These are phyloP conservation scores for Trichosporon faecale DNA, from an alignment of 1,284 basidiomycete genomes.

Conservation along the genomic window DNA sequence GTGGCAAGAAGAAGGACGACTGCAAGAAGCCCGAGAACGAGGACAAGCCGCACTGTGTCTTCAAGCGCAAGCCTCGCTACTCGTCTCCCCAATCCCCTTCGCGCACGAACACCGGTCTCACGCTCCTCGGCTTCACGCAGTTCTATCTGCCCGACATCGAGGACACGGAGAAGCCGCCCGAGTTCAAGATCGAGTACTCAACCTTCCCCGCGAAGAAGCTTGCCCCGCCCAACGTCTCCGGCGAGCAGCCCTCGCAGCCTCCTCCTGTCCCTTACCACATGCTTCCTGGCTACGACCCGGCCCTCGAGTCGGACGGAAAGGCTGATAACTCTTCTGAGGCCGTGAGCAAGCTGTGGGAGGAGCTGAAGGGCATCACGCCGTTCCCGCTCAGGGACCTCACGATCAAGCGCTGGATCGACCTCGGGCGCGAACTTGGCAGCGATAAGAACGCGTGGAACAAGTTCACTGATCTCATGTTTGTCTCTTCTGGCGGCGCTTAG, in stretches of 20 bases:
- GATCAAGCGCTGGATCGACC: conserved; percentile 68
- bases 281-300: conserved; percentile 57
- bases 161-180: conserved; percentile 57
- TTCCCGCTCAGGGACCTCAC: conserved; percentile 73
- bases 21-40: conserved; percentile 45
- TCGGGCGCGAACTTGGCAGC: conserved; percentile 63
- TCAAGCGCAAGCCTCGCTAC: conserved; percentile 45
- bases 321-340: conserved; percentile 15
- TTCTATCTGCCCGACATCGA: conserved; percentile 73
- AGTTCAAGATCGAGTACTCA: conserved; percentile 73
- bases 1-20: conserved; percentile 37
- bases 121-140: conserved; percentile 54
- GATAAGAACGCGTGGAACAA: conserved; percentile 63
- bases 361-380: conserved; percentile 62
- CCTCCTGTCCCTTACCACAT: conserved; percentile 64
- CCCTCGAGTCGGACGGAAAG: conserved; percentile 14
- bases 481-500: conserved; percentile 17
- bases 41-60: conserved; percentile 51
- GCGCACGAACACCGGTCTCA: conserved; percentile 40
- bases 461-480: conserved; percentile 47
- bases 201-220: conserved; percentile 59
- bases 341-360: conserved; percentile 32
- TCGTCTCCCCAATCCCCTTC: conserved; percentile 45
- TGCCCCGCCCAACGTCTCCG: conserved; percentile 39
- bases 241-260: conserved; percentile 36